Conservation (phyloP, 768 basidiomycete genomes). For the Boletus rex-veris region DNA sequence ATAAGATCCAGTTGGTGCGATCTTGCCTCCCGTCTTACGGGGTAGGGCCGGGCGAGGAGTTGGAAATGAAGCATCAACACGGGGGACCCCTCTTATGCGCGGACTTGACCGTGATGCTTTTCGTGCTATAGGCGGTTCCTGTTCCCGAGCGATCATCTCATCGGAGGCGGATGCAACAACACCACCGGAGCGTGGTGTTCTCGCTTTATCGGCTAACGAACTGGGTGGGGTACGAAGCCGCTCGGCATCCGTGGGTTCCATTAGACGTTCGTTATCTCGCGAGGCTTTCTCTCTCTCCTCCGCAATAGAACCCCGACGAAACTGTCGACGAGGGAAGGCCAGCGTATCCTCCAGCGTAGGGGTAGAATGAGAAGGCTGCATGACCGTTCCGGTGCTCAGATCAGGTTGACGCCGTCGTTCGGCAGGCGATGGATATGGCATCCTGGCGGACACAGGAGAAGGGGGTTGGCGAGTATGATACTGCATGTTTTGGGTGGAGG, state of each 20-base stretch:
- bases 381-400: constrained; percentile 10
- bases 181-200: constrained; percentile 13
- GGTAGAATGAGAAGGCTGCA: constrained; percentile 28
- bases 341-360: constrained; percentile 32
- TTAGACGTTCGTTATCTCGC: constrained; percentile 25
- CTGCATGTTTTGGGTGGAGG: constrained; percentile 38
- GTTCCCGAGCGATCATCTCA: constrained; percentile 18
- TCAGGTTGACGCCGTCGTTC: constrained; percentile 30
- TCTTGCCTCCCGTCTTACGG: constrained; percentile 23
- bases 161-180: constrained; percentile 20
- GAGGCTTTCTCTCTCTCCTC: constrained; percentile 23
- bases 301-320: constrained; percentile 27
- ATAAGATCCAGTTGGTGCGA: constrained; percentile 20
- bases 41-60: constrained; percentile 15
- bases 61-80: constrained; percentile 19
- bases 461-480: constrained; percentile 38
- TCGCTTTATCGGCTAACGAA: constrained; percentile 17
- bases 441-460: constrained; percentile 32
- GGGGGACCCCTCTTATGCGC: constrained; percentile 18
- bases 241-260: constrained; percentile 19
- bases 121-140: constrained; percentile 11
- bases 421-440: constrained; percentile 18
- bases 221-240: constrained; percentile 14
- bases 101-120: constrained; percentile 18
- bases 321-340: constrained; percentile 21